These are phyloP conservation scores for Metroxylon sagu DNA, from an alignment of 176 grass and related monocot species.

Conservation along the genomic window DNA sequence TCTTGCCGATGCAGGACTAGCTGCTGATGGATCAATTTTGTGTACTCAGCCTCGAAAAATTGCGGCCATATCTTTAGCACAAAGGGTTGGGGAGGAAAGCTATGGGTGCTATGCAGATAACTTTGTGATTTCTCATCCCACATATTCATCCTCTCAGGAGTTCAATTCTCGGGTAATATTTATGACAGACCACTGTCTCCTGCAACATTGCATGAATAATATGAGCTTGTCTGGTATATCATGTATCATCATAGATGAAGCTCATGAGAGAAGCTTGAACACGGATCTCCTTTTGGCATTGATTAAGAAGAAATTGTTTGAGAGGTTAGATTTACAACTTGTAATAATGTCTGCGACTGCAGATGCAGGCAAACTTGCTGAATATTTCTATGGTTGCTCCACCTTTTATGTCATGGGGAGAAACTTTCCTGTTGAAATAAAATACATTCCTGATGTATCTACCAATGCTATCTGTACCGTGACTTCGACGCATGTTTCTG, in stretches of 20 bases:
- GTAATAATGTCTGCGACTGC: conserved; percentile 96
- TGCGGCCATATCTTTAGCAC: conserved; percentile 63
- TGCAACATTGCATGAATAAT: conserved; percentile 68
- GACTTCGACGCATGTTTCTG: conserved; percentile 8
- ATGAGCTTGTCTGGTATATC: conserved; percentile 47
- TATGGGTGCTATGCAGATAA: conserved; percentile 50
- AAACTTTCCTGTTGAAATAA: conserved; percentile 84
- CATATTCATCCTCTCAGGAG: conserved; percentile 38
- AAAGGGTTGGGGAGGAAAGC: conserved; percentile 74
- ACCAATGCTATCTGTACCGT: conserved; percentile 23
- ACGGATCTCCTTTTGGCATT: conserved; percentile 89
- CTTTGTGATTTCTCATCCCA: conserved; percentile 52
- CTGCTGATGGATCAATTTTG: conserved; percentile 49
- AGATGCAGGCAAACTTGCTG: conserved; percentile 67
- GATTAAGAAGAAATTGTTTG: conserved; percentile 73
- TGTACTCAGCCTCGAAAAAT: conserved; percentile 97
- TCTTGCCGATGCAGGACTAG: conserved; percentile 75
- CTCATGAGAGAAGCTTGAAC: conserved; percentile 95
- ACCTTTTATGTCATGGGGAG: conserved; percentile 62
- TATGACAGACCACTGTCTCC: conserved; percentile 66
- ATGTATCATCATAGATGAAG: conserved; percentile 86
- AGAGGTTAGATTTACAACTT: conserved; percentile 62
- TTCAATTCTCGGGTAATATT: conserved; percentile 58
- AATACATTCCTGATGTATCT: conserved; percentile 61
- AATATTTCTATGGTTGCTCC: conserved; percentile 71